Conservation (phyloP, 768 basidiomycete genomes). For the Naematelia aurantialba region DNA sequence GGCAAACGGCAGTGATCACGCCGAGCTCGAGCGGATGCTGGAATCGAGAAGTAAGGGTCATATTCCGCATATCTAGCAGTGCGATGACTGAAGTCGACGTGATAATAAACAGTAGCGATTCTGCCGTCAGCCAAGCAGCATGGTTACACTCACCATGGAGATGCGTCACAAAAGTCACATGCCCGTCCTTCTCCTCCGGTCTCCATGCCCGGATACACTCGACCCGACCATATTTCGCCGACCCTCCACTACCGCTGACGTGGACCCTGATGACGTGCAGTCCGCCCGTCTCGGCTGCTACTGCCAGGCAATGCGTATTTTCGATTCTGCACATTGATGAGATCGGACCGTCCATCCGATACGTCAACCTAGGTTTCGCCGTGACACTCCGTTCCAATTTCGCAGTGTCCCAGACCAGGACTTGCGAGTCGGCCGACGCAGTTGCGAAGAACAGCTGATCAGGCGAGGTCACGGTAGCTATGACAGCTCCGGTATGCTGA, state of each 20-base stretch:
- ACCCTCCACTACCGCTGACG: constrained; percentile 17
- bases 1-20: constrained; percentile 77
- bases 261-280: constrained; percentile 46
- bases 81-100: constrained; percentile 75
- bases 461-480: constrained; percentile 77
- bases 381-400: constrained; percentile 92
- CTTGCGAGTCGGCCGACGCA: constrained; percentile 52
- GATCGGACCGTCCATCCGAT: constrained; percentile 62
- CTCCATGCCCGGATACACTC: constrained; percentile 39
- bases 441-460: constrained; percentile 79
- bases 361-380: constrained; percentile 59
- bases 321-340: constrained; percentile 76
- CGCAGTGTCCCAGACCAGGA: constrained; percentile 61
- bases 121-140: constrained; percentile 37
- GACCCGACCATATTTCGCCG: constrained; percentile 37
- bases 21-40: constrained; percentile 82
- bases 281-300: constrained; percentile 32
- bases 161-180: constrained; percentile 25
- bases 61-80: constrained; percentile 77
- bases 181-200: constrained; percentile 21
- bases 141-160: constrained; percentile 26
- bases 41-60: constrained; percentile 71
- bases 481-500: constrained; percentile 76
- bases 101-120: constrained; percentile 78
- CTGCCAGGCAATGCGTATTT: constrained; percentile 50